Evolutionary conservation across 768 basidiomycete genomes (phyloP).

Genomic region (Coprinellus aureogranulatus): DNA sequence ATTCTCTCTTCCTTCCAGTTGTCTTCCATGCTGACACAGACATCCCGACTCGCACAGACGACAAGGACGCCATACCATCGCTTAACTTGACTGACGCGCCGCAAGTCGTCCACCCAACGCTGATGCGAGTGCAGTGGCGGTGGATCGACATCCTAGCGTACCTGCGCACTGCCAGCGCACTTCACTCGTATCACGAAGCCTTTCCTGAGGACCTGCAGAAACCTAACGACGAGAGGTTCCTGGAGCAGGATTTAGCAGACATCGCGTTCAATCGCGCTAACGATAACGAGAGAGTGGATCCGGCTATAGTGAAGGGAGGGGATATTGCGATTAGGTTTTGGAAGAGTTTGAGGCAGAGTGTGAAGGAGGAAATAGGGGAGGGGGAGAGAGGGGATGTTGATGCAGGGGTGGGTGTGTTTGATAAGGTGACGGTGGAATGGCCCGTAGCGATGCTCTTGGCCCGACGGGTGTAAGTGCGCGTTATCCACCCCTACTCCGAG

Average conservation of each 20-base stretch:
- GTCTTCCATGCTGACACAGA: neutral
- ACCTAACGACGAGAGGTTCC: slow-evolving; percentile 33
- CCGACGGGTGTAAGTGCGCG: slow-evolving; percentile 22
- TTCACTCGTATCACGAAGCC: slow-evolving; percentile 63
- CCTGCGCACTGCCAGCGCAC: slow-evolving; percentile 66
- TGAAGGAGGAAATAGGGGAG: slow-evolving; percentile 22
- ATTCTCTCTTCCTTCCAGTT: too few species aligned
- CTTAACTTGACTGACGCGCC: slow-evolving; percentile 5
- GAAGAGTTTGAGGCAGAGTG: slow-evolving; percentile 47
- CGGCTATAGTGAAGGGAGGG: slow-evolving; percentile 41
- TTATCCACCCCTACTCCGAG: too few species aligned
- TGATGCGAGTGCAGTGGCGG: slow-evolving; percentile 57
- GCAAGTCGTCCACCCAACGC: slow-evolving; percentile 36
- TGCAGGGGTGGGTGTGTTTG: slow-evolving; percentile 33
- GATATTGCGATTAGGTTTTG: slow-evolving; percentile 67
- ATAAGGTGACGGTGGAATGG: slow-evolving; percentile 48
- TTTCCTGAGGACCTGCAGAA: slow-evolving; percentile 53
- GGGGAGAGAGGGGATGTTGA: slow-evolving; percentile 15
- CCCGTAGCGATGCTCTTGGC: slow-evolving; percentile 45
- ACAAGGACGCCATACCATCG: neutral
- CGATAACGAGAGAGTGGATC: slow-evolving; percentile 9
- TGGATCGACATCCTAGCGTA: slow-evolving; percentile 70
- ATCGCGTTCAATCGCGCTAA: neutral
- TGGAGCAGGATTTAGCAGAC: slow-evolving; percentile 28
- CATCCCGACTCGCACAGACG: neutral